Conservation (phyloP, 495 filamentous ascomycete species). For the Xylaria curta region DNA sequence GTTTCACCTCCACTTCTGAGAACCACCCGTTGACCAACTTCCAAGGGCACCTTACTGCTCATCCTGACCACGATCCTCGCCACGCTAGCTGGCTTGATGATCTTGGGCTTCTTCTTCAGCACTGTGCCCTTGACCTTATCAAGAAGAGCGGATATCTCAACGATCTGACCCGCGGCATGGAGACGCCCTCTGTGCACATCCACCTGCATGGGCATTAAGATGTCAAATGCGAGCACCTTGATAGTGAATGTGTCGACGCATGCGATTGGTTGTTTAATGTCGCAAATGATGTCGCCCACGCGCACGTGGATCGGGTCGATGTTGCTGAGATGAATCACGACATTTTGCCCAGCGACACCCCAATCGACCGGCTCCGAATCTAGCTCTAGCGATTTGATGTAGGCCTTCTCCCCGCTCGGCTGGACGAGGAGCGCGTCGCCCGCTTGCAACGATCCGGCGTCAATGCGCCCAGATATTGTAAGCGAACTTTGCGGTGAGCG, state of each 20-base stretch:
- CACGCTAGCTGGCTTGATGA: slow-evolving; percentile 76
- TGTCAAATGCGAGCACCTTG: slow-evolving; percentile 89
- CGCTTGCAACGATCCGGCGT: slow-evolving; percentile 79
- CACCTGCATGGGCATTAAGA: slow-evolving; percentile 83
- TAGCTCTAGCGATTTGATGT: slow-evolving; percentile 77
- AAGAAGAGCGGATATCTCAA: slow-evolving; percentile 69
- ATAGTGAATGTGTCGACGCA: slow-evolving; percentile 73
- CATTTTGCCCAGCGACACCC: slow-evolving; percentile 95
- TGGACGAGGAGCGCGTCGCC: slow-evolving; percentile 81
- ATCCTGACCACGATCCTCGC: slow-evolving; percentile 72
- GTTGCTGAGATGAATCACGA: slow-evolving; percentile 79
- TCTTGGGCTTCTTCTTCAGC: slow-evolving; percentile 82
- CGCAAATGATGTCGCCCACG: slow-evolving; percentile 84
- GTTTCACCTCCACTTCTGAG: slow-evolving; percentile 80
- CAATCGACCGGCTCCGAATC: slow-evolving; percentile 77
- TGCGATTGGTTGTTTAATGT: slow-evolving; percentile 67
- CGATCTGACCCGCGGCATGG: slow-evolving; percentile 77
- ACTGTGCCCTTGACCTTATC: slow-evolving; percentile 75
- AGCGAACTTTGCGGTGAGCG: slow-evolving; percentile 76
- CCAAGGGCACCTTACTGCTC: slow-evolving; percentile 76
- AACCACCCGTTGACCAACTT: slow-evolving; percentile 79
- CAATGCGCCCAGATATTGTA: slow-evolving; percentile 84
- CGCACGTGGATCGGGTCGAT: slow-evolving; percentile 84
- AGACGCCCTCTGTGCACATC: slow-evolving; percentile 87
- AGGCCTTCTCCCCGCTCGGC: slow-evolving; percentile 79